These are phyloP conservation scores for Mycena kentingensis DNA, from an alignment of 768 basidiomycete genomes.

Conservation along the genomic window DNA sequence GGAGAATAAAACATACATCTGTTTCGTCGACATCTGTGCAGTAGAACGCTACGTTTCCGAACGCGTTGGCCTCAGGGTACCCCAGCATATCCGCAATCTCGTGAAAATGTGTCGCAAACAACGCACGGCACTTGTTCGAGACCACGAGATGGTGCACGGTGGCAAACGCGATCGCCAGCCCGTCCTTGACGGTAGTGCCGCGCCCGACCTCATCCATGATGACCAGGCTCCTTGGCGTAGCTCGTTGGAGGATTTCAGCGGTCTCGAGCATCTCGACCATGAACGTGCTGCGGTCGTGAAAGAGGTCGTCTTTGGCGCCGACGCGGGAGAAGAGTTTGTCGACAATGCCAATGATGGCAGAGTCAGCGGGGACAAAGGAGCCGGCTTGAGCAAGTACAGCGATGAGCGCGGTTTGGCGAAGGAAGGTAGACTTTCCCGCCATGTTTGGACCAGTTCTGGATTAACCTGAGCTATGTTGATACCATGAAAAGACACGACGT, in stretches of 20 bases:
- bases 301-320: conserved; percentile 93
- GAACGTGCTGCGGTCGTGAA: conserved; percentile 91
- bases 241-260: conserved; percentile 82
- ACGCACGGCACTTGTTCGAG: conserved; percentile 73
- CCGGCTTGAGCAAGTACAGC: conserved; percentile 90
- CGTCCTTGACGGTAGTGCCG: conserved; percentile 91
- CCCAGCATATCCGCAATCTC: conserved; percentile 87
- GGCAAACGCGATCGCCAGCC: conserved; percentile 91
- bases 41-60: conserved; percentile 75
- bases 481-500: neutral
- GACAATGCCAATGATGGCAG: conserved; percentile 78
- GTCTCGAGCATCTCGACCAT: conserved; percentile 99
- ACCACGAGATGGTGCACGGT: conserved; percentile 79
- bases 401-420: conserved; percentile 90
- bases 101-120: conserved; percentile 99
- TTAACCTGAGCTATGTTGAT: neutral
- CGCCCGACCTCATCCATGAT: conserved; percentile 99
- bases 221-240: conserved; percentile 86
- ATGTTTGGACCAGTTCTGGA: conserved; percentile 85
- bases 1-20: conserved; percentile 48
- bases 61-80: conserved; percentile 48
- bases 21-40: conserved; percentile 86
- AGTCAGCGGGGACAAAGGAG: conserved; percentile 89
- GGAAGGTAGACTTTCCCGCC: conserved; percentile 91
- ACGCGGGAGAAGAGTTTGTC: conserved; percentile 94